These are phyloP conservation scores for Beauveria sp. DNA, from an alignment of 2,329 filamentous ascomycete species.

Conservation along the genomic window DNA sequence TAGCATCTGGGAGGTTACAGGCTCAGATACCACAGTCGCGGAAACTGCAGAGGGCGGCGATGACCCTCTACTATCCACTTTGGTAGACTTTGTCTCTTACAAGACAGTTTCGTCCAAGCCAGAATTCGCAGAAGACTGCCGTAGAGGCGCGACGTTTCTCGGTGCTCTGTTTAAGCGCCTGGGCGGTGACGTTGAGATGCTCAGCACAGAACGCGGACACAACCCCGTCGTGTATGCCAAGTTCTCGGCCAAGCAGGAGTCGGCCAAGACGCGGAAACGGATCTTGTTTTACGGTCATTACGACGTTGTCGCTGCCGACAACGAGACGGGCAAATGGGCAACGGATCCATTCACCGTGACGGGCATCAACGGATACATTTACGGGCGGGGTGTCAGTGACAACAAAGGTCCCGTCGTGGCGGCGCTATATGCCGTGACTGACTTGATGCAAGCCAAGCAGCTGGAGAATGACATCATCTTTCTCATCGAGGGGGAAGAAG, in stretches of 20 bases:
- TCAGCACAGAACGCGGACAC: conserved; percentile 70
- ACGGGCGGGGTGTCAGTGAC: conserved; percentile 92
- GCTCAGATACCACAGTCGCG: conserved; percentile 24
- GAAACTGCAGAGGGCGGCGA: conserved; percentile 30
- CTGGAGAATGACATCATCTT: conserved; percentile 87
- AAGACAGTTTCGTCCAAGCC: conserved; percentile 84
- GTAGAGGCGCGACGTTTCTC: conserved; percentile 83
- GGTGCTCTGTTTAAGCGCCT: conserved; percentile 87
- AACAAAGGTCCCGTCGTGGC: conserved; percentile 96
- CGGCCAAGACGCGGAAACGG: conserved; percentile 63
- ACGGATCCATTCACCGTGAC: conserved; percentile 84
- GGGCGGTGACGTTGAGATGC: conserved; percentile 80
- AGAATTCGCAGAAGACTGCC: conserved; percentile 84
- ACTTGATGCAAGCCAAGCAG: conserved; percentile 74
- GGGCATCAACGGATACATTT: conserved; percentile 85
- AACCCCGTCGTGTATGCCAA: conserved; percentile 92
- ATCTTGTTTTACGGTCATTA: conserved; percentile 98
- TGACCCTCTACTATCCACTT: conserved; percentile 58
- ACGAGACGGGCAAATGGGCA: conserved; percentile 73
- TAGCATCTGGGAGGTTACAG: conserved; percentile 73
- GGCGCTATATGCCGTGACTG: conserved; percentile 86
- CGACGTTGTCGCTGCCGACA: conserved; percentile 88
- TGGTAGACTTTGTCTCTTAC: conserved; percentile 83
- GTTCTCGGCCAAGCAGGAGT: conserved; percentile 68
- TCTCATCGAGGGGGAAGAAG: conserved; percentile 93